Evolutionary conservation across 129 eudicot genomes (phyloP), one percentile per base, ranked within the genome.

Genomic region (Lonicera japonica): DNA sequence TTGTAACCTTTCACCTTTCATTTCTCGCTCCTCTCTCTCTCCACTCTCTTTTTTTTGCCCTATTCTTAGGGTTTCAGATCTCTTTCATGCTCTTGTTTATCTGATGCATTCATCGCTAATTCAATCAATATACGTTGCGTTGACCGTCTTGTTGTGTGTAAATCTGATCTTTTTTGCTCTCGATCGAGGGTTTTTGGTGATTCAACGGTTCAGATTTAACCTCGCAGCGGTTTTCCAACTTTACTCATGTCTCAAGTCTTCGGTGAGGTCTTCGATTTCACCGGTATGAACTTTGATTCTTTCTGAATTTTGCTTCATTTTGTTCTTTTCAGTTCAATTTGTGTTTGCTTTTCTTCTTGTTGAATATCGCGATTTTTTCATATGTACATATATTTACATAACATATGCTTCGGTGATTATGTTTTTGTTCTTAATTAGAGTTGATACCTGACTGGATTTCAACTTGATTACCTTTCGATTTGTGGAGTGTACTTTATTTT

Each of bases 171-270:
- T 85, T 84, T 88, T 78, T 79, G 68, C 89, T 83, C 90, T 79
- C 83, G 43, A 60, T 66, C 60, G 88, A 81, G 95, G 86, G 87
- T 84, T 75, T 80, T 54, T 67, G 25, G 79, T 69, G 58, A 40
- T 67, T 76, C 45, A 41, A 23, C 72, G 53, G 54, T 38, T 50
- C 61, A 24, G 50, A 61, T 82, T 79, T 73, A 65, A 61, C 65
- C 67, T 72, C 74, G 10, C 68, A 21, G 60, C 70, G 69, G 70
- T 58, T 76, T 72, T 74, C 56, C 68, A 25, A 21, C 39, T 46
- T 6, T 58, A 43, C 60, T 46, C 89, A 92, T 92, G 99, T 86
- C 95, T 75, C 55, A 88, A 65, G 66, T 92, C 75, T 79, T 87
- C 68, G 70, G 99, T 92, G 76, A 21, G 67, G 15, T 11, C 54